A percentile compares a stretch with the other conserved stretches of the same genome.
Evolutionary conservation across 1,139 yeast species (phyloP).

Genomic region (Candida tetrigidarum): DNA sequence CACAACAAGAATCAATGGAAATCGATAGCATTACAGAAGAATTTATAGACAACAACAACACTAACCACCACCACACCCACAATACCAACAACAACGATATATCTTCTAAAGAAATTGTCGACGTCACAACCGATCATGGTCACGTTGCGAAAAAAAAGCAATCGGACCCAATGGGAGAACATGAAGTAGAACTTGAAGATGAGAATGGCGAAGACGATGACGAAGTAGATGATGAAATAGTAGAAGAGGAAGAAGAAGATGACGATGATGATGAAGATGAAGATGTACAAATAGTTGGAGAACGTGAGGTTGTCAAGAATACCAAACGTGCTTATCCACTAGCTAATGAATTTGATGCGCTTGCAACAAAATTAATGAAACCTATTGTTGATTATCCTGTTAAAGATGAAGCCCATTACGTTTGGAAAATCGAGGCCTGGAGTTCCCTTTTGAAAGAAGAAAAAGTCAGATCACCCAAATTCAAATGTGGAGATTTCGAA

Average conservation of each 20-base stretch:
- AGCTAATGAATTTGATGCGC: conserved; percentile 36
- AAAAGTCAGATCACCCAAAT: conserved; percentile 55
- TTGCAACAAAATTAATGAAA: conserved; percentile 40
- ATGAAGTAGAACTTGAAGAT: conserved; percentile 12
- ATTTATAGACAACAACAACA: conserved; percentile 1
- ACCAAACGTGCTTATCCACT: conserved; percentile 20
- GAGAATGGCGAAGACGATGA: conserved; percentile 11
- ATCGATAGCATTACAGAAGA: conserved; percentile 9
- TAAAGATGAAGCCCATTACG: conserved; percentile 45
- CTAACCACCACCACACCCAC: not conserved
- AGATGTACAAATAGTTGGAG: conserved; percentile 8
- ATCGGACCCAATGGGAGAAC: conserved; percentile 6
- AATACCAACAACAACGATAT: too few relatives aligned
- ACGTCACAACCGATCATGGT: conserved; percentile 15
- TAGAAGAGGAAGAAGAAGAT: conserved; percentile 10
- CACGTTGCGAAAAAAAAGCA: conserved; percentile 7
- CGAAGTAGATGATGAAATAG: conserved; percentile 11
- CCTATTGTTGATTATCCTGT: conserved; percentile 50
- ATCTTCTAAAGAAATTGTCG: conserved; percentile 15
- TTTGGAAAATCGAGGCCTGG: conserved; percentile 84
- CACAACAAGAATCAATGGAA: conserved; percentile 10
- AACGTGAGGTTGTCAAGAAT: conserved; percentile 1
- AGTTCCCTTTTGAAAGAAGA: conserved; percentile 45
- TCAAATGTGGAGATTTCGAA: conserved; percentile 66
- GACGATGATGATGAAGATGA: conserved; percentile 12